phyloP scores from a whole-genome alignment of 371 early-diverging fungal genomes.

The Chytridium lagenaria region DNA sequence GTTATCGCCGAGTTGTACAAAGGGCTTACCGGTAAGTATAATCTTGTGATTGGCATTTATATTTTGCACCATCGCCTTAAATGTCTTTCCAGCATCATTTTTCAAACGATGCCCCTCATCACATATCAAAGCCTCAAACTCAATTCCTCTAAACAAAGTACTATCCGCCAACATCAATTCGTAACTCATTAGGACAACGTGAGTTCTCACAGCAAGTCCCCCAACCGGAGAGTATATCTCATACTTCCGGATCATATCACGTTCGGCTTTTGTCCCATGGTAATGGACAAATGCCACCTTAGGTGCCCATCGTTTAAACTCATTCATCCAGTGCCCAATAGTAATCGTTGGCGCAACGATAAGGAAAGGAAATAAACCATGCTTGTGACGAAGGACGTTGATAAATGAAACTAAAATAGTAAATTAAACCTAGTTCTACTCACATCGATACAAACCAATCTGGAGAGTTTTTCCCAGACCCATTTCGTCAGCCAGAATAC shows the following conservation, averaged over 20 bases:
- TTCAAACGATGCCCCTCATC: conserved; percentile 93
- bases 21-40: conserved; percentile 73
- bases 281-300: conserved; percentile 67
- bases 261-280: conserved; percentile 65
- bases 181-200: conserved; percentile 82
- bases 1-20: too few relatives aligned
- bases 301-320: conserved; percentile 75
- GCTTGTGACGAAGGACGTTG: conserved; percentile 56
- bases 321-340: conserved; percentile 80
- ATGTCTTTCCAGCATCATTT: conserved; percentile 74
- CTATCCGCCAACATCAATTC: conserved; percentile 67
- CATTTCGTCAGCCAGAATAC: conserved; percentile 95
- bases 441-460: conserved; percentile 16
- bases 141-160: conserved; percentile 54
- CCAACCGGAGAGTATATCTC: conserved; percentile 15
- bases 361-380: conserved; percentile 74
- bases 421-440: neutral
- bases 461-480: conserved; percentile 94
- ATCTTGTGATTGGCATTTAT: conserved; percentile 58
- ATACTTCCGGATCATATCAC: conserved; percentile 51
- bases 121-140: conserved; percentile 74
- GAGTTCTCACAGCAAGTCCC: conserved; percentile 55
- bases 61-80: conserved; percentile 39
- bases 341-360: conserved; percentile 87
- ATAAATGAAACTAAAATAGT: conserved; percentile 76